Base-by-base conservation (phyloP, 2,329 filamentous ascomycete genomes). In the Nakataea oryzae region DNA sequence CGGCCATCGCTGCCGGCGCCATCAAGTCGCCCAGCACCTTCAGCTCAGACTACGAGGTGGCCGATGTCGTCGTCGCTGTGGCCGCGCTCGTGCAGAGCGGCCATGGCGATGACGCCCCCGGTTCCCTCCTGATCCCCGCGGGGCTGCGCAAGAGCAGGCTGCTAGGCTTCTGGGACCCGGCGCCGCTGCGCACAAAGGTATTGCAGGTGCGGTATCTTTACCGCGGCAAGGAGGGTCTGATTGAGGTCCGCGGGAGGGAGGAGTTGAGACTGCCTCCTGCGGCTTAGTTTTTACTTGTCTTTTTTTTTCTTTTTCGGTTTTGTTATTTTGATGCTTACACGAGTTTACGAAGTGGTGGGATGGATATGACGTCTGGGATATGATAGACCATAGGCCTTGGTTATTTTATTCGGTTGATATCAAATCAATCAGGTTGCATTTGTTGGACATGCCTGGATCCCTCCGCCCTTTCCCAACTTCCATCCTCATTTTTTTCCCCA, bases 91-190 rank as follows among this genome's bases (percentile, higher is more conserved):
- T 76, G 62, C 70, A 71, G 3, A 72, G 73, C 6, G 63, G 57
- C 11, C 59, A 61, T 61, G 41, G 41, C 41, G 64, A 64, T 41
- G 30, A 58, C 13, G 60, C 2, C 14, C 21, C 56, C 21, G 54
- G 60, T 24, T 54, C 66, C 56, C 64, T 81, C 14, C 62, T 68
- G 4, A 77, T 80, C 47, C 77, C 78, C 0, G 62, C 62, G 3
- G 76, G 77, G 0, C 67, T 80, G 60, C 67, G 73, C 60, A 79
- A 81, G 72, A 74, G 73, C 57, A 71, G 74, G 47, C 66, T 82
- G 30, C 70, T 79, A 0, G 80, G 80, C 1, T 82, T 82, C 67
- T 81, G 79, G 76, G 80, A 82, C 62, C 79, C 79, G 21, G 75
- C 74, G 14, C 80, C 79, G 6, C 68, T 68, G 41, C 68, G 69